phyloP scores from a whole-genome alignment of 495 filamentous ascomycete species.

The Gamarada debralockiae region DNA sequence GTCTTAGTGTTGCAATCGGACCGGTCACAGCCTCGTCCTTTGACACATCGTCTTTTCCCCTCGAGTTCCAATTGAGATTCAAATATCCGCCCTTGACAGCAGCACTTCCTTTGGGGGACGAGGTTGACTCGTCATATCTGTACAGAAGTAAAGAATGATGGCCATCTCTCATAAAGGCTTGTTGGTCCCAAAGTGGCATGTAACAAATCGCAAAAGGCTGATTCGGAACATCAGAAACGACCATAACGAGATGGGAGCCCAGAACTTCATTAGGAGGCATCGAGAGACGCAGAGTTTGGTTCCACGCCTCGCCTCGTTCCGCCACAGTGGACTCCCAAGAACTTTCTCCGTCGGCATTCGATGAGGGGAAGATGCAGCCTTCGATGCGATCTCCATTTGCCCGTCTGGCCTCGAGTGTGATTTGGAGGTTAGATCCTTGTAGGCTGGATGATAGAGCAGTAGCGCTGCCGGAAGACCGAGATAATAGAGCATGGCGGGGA shows the following conservation, averaged over 20 bases:
- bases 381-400: slow-evolving; percentile 76
- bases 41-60: slow-evolving; percentile 57
- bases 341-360: slow-evolving; percentile 67
- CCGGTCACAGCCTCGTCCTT: slow-evolving; percentile 74
- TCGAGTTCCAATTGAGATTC: slow-evolving; percentile 70
- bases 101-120: slow-evolving; percentile 36
- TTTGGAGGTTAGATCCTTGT: slow-evolving; percentile 71
- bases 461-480: slow-evolving; percentile 73
- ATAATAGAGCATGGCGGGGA: slow-evolving; percentile 71
- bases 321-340: slow-evolving; percentile 85
- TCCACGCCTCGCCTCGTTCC: slow-evolving; percentile 75
- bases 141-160: slow-evolving; percentile 79
- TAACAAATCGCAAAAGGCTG: slow-evolving; percentile 87
- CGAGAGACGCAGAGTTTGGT: slow-evolving; percentile 78
- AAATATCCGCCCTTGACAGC: slow-evolving; percentile 74
- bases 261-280: slow-evolving; percentile 78
- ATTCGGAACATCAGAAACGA: slow-evolving; percentile 75
- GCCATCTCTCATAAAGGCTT: slow-evolving; percentile 88
- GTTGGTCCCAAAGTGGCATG: slow-evolving; percentile 90
- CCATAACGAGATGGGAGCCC: slow-evolving; percentile 83
- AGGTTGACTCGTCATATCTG: slow-evolving; percentile 84
- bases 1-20: slow-evolving; percentile 66
- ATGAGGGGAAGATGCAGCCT: slow-evolving; percentile 80
- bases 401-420: slow-evolving; percentile 84
- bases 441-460: slow-evolving; percentile 58